A percentile compares a stretch with the other conserved stretches of the same genome.
Conservation (phyloP, 78 protist genomes). For the Planoprotostelium fungivorum region DNA sequence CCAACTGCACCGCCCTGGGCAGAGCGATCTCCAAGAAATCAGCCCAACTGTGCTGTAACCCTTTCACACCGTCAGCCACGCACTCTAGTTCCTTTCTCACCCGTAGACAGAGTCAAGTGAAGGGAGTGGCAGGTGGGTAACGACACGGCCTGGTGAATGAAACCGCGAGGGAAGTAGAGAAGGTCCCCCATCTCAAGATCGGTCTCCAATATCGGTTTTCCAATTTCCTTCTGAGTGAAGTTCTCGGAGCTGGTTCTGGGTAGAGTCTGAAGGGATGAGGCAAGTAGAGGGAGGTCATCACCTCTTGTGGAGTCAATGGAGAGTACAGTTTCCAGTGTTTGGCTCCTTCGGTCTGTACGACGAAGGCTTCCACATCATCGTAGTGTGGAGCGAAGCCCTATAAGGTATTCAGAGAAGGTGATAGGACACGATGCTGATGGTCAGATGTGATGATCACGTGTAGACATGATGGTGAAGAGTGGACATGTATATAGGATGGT, state of each 20-base stretch:
- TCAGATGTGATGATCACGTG: no score
- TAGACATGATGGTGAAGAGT: no score
- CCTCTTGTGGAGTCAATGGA: conserved; percentile 11
- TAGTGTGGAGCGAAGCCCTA: conserved; percentile 92
- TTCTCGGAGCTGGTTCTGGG: conserved; percentile 4
- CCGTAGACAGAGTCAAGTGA: conserved; percentile 79
- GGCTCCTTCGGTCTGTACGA: conserved; percentile 82
- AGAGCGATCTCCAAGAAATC: background rate
- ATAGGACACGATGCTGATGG: background rate
- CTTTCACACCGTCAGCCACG: background rate
- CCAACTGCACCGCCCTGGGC: background rate
- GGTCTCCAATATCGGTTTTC: conserved; percentile 47
- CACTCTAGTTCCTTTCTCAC: conserved; percentile 52
- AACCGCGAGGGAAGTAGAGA: conserved; percentile 88
- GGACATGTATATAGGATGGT: no score
- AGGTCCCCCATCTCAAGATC: conserved; percentile 81
- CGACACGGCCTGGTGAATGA: conserved; percentile 76
- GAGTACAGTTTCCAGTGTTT: conserved; percentile 79
- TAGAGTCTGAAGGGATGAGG: background rate
- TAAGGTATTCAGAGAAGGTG: background rate
- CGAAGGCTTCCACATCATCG: conserved; percentile 88
- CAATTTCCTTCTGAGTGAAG: conserved; percentile 65
- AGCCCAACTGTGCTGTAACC: background rate
- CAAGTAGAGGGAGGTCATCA: background rate
- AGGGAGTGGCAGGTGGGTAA: conserved; percentile 43